Percentiles rank a stretch among this genome's conserved stretches.
phyloP scores from a whole-genome alignment of 306 rosid species.

The Hippophae gyantsensis region DNA sequence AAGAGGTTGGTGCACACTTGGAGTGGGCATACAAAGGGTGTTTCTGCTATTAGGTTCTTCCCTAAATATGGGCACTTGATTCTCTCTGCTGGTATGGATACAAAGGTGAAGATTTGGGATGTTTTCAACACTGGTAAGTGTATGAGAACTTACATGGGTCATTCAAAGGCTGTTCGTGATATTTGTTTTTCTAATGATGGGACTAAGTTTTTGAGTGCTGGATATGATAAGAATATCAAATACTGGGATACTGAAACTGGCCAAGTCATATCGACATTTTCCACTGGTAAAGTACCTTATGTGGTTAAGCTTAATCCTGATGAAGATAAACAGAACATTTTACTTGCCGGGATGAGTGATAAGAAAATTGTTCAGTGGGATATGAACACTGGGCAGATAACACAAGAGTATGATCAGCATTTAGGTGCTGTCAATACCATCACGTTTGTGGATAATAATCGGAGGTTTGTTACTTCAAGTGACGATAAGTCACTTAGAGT shows the following conservation, averaged over 20 bases:
- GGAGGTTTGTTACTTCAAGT: slow-evolving; percentile 95
- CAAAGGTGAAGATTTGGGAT: slow-evolving; percentile 97
- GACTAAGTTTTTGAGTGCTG: slow-evolving; percentile 73
- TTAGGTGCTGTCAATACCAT: slow-evolving; percentile 96
- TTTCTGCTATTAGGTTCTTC: slow-evolving; percentile 86
- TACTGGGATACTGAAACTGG: slow-evolving; percentile 99
- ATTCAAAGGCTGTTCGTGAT: slow-evolving; percentile 78
- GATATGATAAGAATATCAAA: slow-evolving; percentile 93
- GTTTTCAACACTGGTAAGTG: slow-evolving; percentile 90
- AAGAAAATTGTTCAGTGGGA: slow-evolving; percentile 99
- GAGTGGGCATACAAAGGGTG: slow-evolving; percentile 98
- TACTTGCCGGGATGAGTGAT: slow-evolving; percentile 97
- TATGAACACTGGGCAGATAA: slow-evolving; percentile 82
- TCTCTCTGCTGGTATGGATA: slow-evolving; percentile 84
- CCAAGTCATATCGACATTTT: slow-evolving; percentile 81
- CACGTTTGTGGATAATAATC: slow-evolving; percentile 89
- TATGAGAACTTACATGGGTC: slow-evolving; percentile 98
- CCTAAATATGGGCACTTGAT: slow-evolving; percentile 84
- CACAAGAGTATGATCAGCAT: slow-evolving; percentile 99
- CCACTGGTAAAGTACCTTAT: slow-evolving; percentile 88
- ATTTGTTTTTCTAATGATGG: slow-evolving; percentile 90
- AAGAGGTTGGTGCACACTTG: slow-evolving; percentile 95
- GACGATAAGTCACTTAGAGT: slow-evolving; percentile 94
- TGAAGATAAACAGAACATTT: slow-evolving; percentile 86
- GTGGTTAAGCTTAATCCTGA: slow-evolving; percentile 93